Percentiles rank a stretch among this genome's conserved stretches.
phyloP scores from a whole-genome alignment of 768 basidiomycete genomes.

The Tylopilus subfusipes region DNA sequence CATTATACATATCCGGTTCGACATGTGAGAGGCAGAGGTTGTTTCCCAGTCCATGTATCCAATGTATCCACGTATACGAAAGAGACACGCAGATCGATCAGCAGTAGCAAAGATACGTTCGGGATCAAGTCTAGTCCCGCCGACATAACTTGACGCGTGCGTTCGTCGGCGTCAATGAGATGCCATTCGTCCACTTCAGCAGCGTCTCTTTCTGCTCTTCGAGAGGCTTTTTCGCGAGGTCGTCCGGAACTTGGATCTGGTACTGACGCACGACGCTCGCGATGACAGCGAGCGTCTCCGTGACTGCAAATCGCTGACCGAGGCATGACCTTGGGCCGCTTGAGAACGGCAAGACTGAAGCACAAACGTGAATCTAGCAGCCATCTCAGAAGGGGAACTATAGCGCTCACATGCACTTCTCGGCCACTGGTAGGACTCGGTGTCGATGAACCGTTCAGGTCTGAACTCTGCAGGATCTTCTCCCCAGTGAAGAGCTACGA shows the following conservation, averaged over 20 bases:
- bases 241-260: slow-evolving; percentile 38
- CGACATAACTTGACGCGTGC: slow-evolving; percentile 23
- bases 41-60: background rate
- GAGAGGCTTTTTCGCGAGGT: slow-evolving; percentile 27
- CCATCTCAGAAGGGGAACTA: background rate
- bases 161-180: slow-evolving; percentile 36
- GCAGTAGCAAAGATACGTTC: background rate
- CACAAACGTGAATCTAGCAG: background rate
- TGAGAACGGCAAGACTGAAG: slow-evolving; percentile 43
- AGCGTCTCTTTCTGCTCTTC: slow-evolving; percentile 34
- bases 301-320: slow-evolving; percentile 46
- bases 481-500: slow-evolving; percentile 49
- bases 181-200: slow-evolving; percentile 36
- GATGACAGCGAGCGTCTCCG: slow-evolving; percentile 41
- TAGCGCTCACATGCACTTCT: slow-evolving; percentile 22
- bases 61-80: background rate
- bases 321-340: slow-evolving; percentile 45
- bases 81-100: background rate
- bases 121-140: slow-evolving; percentile 1
- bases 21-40: background rate
- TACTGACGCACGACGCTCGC: slow-evolving; percentile 43
- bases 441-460: slow-evolving; percentile 51
- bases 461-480: slow-evolving; percentile 42
- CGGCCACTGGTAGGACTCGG: slow-evolving; percentile 47
- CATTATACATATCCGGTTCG: background rate